Evolutionary conservation across 495 filamentous ascomycete species (phyloP).

Genomic region (Podospora sp.): DNA sequence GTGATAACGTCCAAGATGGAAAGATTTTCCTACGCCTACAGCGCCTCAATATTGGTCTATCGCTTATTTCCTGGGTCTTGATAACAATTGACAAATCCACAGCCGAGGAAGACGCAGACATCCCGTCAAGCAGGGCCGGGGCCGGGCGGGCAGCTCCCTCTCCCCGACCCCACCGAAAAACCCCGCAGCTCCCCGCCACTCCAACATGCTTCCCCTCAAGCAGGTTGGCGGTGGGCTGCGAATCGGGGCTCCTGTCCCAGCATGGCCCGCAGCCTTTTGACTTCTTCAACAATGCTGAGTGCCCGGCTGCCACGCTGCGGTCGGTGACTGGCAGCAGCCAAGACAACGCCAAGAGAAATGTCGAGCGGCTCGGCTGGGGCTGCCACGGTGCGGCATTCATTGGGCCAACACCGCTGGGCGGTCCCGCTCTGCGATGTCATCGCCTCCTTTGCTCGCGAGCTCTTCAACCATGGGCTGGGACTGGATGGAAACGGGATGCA

Average conservation of each 20-base stretch:
- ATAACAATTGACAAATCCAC: background rate
- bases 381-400: background rate
- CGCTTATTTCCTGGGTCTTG: background rate
- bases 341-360: slow-evolving; percentile 1
- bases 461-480: background rate
- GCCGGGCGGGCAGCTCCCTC: background rate
- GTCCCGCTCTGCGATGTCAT: slow-evolving; percentile 5
- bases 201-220: background rate
- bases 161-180: background rate
- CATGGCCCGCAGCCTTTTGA: background rate
- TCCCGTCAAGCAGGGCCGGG: background rate
- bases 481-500: background rate
- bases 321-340: slow-evolving; percentile 8
- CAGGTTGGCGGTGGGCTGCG: background rate
- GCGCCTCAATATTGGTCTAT: background rate
- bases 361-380: background rate
- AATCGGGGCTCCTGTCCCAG: background rate
- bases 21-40: background rate
- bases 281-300: background rate
- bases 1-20: background rate
- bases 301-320: slow-evolving; percentile 6
- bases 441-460: background rate
- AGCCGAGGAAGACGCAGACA: background rate
- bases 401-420: background rate
- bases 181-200: background rate